phyloP scores from a whole-genome alignment of 1,284 basidiomycete species.

The Irpex sp. region DNA sequence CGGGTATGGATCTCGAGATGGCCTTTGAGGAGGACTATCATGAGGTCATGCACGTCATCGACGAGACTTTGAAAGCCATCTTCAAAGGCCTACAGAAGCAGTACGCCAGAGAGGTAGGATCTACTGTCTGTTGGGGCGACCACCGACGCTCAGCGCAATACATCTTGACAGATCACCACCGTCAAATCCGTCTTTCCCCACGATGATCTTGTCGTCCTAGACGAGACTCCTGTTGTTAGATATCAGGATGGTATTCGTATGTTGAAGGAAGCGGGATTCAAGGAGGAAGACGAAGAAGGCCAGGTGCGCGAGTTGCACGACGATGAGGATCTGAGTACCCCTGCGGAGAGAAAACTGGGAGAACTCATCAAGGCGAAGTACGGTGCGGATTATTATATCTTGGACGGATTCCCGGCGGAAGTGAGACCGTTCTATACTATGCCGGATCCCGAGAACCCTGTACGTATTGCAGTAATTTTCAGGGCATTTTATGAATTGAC shows the following conservation, averaged over 20 bases:
- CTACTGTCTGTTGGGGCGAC: neutral
- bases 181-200: slow-evolving; percentile 58
- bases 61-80: slow-evolving; percentile 35
- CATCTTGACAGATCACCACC: slow-evolving; percentile 38
- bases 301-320: slow-evolving; percentile 48
- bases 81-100: slow-evolving; percentile 32
- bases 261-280: slow-evolving; percentile 44
- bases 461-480: slow-evolving; percentile 21
- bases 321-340: slow-evolving; percentile 40
- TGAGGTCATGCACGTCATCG: slow-evolving; percentile 40
- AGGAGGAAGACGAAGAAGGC: slow-evolving; percentile 27
- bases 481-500: neutral
- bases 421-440: slow-evolving; percentile 73
- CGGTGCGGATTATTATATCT: slow-evolving; percentile 66
- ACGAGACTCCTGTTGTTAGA: slow-evolving; percentile 46
- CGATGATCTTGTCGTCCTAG: slow-evolving; percentile 45
- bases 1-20: slow-evolving; percentile 73
- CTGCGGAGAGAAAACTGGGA: slow-evolving; percentile 58
- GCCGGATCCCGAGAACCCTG: slow-evolving; percentile 52
- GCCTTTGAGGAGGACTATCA: slow-evolving; percentile 68
- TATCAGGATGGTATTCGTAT: slow-evolving; percentile 61
- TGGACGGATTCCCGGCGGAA: slow-evolving; percentile 65
- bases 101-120: slow-evolving; percentile 33
- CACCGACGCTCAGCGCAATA: neutral
- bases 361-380: slow-evolving; percentile 63